Base-by-base conservation (phyloP, 2,329 filamentous ascomycete genomes). In the Nectriaceae sp. region DNA sequence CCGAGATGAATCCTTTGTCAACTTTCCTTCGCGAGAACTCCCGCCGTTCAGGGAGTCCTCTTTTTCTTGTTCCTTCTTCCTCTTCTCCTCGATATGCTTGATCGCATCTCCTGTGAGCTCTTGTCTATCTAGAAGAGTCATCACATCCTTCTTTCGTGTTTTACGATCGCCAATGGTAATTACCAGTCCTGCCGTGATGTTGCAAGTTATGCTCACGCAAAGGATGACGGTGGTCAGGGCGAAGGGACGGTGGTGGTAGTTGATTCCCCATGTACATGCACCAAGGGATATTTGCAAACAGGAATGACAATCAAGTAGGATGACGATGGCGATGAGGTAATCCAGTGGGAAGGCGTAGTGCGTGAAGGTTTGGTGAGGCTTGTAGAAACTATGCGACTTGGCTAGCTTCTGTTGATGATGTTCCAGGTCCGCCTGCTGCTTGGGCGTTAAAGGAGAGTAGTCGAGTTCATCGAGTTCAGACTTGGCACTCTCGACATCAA, bases 361-460 rank as follows among this genome's bases (percentile, higher is more conserved):
- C 0, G 90, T 95, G 26, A 83, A 76, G 0, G 90, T 95, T 69
- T 95, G 90, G 67, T 95, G 87, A 0, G 90, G 89, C 61, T 92
- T 92, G 75, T 95, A 95, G 68, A 93, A 95, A 5, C 88, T 91
- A 66, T 95, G 90, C 0, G 87, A 90, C 58, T 87, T 90, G 63
- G 87, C 79, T 62, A 94, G 88, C 62, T 92, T 93, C 57, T 76
- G 79, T 63, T 92, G 87, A 62, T 95, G 90, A 64, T 94, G 85
- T 42, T 85, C 77, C 10, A 95, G 77, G 41, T 79, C 82, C 50
- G 78, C 77, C 62, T 91, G 87, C 65, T 94, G 87, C 50, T 79
- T 70, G 4, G 74, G 72, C 1, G 75, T 84, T 3, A 94, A 74
- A 4, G 90, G 85, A 0, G 82, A 82, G 31, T 78, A 74, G 24